Conservation (phyloP, 352 stramenopile species). For the Phytophthora agathidicida region DNA sequence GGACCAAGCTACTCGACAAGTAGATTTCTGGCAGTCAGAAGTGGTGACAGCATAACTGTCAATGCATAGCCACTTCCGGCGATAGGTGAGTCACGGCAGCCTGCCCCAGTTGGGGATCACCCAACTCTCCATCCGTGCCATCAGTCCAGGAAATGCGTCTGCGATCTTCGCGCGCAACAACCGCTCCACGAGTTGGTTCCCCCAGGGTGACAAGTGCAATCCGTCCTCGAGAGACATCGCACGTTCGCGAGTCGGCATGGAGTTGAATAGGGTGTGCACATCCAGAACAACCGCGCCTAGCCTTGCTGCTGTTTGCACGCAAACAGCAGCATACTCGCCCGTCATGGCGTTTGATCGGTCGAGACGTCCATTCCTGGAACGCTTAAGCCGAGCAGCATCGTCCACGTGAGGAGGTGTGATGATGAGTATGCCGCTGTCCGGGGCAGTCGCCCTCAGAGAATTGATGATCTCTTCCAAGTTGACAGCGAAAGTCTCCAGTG, state of each 20-base stretch:
- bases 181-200: conserved; percentile 51
- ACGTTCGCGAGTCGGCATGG: conserved; percentile 33
- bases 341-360: conserved; percentile 47
- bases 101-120: conserved; percentile 29
- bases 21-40: no score
- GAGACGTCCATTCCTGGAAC: conserved; percentile 19
- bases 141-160: conserved; percentile 25
- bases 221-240: conserved; percentile 47
- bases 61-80: neutral
- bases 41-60: no score
- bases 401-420: conserved; percentile 55
- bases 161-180: conserved; percentile 38
- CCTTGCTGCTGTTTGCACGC: conserved; percentile 33
- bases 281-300: conserved; percentile 41
- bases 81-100: neutral
- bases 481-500: conserved; percentile 42
- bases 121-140: conserved; percentile 4
- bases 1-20: no score
- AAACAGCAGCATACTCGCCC: conserved; percentile 44
- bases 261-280: conserved; percentile 49
- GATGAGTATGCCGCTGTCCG: conserved; percentile 38
- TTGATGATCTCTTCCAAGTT: conserved; percentile 46
- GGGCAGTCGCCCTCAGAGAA: conserved; percentile 22
- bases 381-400: conserved; percentile 26
- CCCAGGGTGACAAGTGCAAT: conserved; percentile 51